A percentile compares a stretch with the other conserved stretches of the same genome.
These are phyloP conservation scores for Phytophthora chlamydospora DNA, from an alignment of 352 stramenopile species.

Conservation along the genomic window DNA sequence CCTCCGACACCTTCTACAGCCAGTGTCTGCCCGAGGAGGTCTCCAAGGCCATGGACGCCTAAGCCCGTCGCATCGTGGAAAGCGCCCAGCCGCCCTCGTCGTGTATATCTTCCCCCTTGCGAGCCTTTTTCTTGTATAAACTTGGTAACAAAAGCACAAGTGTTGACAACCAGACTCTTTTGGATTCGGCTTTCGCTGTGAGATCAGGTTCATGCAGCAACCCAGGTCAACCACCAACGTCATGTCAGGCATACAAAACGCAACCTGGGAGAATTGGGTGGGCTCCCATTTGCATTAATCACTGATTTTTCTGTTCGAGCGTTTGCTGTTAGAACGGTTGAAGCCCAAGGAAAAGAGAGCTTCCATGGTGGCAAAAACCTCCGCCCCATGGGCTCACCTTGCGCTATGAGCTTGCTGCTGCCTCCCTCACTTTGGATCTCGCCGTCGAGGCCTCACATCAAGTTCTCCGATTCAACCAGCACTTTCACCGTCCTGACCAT, in stretches of 20 bases:
- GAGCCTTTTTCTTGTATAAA: slow-evolving; percentile 13
- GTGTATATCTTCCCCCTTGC: slow-evolving; percentile 4
- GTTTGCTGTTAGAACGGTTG: neutral
- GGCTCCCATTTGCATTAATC: neutral
- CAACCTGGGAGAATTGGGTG: neutral
- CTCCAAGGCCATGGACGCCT: slow-evolving; percentile 30
- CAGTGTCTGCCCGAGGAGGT: slow-evolving; percentile 33
- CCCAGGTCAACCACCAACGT: too few relatives aligned
- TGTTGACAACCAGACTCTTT: too few relatives aligned
- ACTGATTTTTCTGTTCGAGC: neutral
- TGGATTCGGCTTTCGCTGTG: too few relatives aligned
- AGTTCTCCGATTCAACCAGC: slow-evolving; percentile 1
- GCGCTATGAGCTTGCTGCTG: neutral
- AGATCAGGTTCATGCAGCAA: too few relatives aligned
- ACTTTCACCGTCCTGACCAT: neutral
- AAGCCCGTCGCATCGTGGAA: neutral
- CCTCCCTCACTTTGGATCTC: slow-evolving; percentile 10
- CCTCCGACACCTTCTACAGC: slow-evolving; percentile 39
- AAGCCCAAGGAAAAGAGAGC: slow-evolving; percentile 1
- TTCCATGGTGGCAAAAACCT: slow-evolving; percentile 2
- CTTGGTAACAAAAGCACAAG: neutral
- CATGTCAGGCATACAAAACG: too few relatives aligned
- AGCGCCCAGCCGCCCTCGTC: neutral
- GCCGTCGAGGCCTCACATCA: slow-evolving; percentile 1
- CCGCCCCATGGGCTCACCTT: neutral